Conservation (phyloP, 2,329 filamentous ascomycete species). For the Zasmidium angulare region DNA sequence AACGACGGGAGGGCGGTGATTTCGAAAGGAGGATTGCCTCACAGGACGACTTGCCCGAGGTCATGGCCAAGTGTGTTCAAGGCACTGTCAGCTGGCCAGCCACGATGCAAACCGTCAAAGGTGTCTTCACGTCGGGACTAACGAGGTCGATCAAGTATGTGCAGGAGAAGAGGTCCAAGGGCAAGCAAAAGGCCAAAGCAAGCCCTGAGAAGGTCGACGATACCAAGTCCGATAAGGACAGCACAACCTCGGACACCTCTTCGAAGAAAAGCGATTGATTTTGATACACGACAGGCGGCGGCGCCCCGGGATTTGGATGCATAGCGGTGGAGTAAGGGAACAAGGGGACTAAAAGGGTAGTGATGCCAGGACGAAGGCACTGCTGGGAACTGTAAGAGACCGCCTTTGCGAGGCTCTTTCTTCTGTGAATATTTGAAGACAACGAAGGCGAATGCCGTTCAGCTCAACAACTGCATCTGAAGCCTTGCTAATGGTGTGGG, state of each 20-base stretch:
- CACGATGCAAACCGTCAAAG: constrained; percentile 82
- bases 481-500: too few relatives aligned
- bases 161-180: constrained; percentile 67
- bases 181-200: constrained; percentile 27
- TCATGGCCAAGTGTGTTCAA: constrained; percentile 74
- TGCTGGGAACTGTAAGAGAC: not conserved
- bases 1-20: constrained; percentile 71
- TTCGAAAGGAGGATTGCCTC: constrained; percentile 88
- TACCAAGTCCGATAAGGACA: not conserved
- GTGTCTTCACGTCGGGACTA: constrained; percentile 74
- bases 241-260: not conserved
- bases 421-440: not conserved
- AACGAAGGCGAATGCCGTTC: not conserved
- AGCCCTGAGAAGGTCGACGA: not conserved
- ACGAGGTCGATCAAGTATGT: constrained; percentile 71
- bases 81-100: constrained; percentile 92
- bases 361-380: not conserved
- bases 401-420: not conserved
- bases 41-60: constrained; percentile 65
- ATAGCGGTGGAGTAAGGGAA: not conserved
- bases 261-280: not conserved
- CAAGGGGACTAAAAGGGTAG: not conserved
- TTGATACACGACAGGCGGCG: not conserved
- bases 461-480: too few relatives aligned
- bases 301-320: not conserved